Evolutionary conservation across 768 basidiomycete species (phyloP), one percentile per base, ranked within the genome.

Genomic region (Trametes maxima): DNA sequence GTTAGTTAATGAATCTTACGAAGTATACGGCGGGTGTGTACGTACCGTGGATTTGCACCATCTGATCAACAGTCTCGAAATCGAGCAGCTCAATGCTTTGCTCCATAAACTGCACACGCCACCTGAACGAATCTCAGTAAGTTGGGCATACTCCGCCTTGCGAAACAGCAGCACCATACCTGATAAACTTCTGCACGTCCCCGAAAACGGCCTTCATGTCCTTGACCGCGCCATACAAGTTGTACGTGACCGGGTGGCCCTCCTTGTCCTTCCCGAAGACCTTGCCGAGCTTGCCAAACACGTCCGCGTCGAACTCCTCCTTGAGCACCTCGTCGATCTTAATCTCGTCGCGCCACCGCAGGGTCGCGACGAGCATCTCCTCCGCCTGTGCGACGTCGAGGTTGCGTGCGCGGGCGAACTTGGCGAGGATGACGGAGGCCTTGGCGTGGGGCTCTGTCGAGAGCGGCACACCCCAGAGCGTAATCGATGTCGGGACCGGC

Each of bases 71-170:
- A n/a, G 79, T 86, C 60, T 79, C 81, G 66, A 94, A 93, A 71
- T 94, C 87, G 54, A 94, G 78, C 21, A 79, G 68, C 19, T 76
- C 68, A 43, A 92, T 78, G 57, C 82, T 82, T 68, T 81, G 76
- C 71, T 94, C 92, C 83, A 92, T 90, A 52, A 92, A 79, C 28
- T 83, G 83, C 47, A 94, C 82, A 43, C 91, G 85, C 92, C 92
- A 94, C 50, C 89, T 90, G 63, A 16, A 48, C 22, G 60, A 19
- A 64, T 2, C 22, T 7, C 16, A 22, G 35, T 36, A 37, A 37
- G 28, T 36, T 21, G 21, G 2, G 46, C 10, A 2, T 42, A 25
- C 21, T 11, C 16, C 46, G 12, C 12, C 21, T 36, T 37, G 51
- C 25, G 8, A 51, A 57, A 7, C 25, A 7, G n/a, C 12, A 33